Conservation (phyloP, 352 stramenopile genomes). For the Pythium aphanidermatum region DNA sequence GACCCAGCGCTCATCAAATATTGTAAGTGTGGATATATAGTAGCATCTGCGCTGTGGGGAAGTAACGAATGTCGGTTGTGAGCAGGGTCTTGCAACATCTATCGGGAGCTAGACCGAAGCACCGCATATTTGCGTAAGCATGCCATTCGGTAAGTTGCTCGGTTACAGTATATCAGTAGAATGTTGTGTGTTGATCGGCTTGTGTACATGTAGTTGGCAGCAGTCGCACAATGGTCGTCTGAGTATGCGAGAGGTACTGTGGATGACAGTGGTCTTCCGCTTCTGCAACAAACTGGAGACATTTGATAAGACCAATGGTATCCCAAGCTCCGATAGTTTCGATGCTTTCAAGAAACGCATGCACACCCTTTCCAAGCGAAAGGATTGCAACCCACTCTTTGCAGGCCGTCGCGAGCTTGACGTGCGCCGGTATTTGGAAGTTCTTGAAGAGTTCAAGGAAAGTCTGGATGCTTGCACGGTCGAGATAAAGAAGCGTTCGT, state of each 20-base stretch:
- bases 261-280: conserved; percentile 76
- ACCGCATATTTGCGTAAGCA: conserved; percentile 79
- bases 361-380: conserved; percentile 47
- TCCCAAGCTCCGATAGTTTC: conserved; percentile 68
- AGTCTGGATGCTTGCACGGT: conserved; percentile 57
- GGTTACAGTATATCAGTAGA: too few relatives aligned
- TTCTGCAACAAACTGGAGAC: conserved; percentile 82
- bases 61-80: background rate
- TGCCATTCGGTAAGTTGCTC: conserved; percentile 45
- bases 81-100: conserved; percentile 77
- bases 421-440: conserved; percentile 47
- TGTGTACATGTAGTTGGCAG: conserved; percentile 55
- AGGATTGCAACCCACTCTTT: conserved; percentile 36
- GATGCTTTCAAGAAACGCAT: conserved; percentile 59
- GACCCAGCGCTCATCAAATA: conserved; percentile 70
- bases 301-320: conserved; percentile 72
- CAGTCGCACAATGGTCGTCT: conserved; percentile 60
- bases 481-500: conserved; percentile 41
- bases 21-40: conserved; percentile 31
- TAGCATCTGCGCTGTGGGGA: background rate
- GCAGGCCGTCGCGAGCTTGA: conserved; percentile 58
- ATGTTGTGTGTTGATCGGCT: too few relatives aligned
- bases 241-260: conserved; percentile 68
- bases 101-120: conserved; percentile 75
- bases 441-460: conserved; percentile 59